Conservation (phyloP, 2,329 filamentous ascomycete species). For the Penicillium rolfsii region DNA sequence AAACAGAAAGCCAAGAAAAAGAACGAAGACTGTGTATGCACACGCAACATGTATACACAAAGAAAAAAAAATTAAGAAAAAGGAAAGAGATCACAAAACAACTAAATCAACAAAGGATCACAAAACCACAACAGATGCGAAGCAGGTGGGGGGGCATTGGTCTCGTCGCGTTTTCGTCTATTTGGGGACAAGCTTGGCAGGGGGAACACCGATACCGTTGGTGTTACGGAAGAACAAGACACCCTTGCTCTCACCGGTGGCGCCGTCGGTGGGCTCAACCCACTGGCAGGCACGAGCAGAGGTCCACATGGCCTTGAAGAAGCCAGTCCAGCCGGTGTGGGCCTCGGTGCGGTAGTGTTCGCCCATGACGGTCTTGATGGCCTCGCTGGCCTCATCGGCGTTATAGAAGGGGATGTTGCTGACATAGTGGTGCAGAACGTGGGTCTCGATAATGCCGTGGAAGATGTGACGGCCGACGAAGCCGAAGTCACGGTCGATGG, state of each 20-base stretch:
- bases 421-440: constrained; percentile 97
- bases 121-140: constrained; percentile 14
- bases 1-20: not conserved
- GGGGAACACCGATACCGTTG: constrained; percentile 76
- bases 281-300: constrained; percentile 89
- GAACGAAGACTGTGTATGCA: constrained; percentile 11
- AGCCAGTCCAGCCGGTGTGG: constrained; percentile 75
- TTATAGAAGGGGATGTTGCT: constrained; percentile 96
- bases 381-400: constrained; percentile 90
- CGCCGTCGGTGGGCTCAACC: constrained; percentile 88
- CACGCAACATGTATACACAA: constrained; percentile 18
- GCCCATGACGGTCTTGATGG: constrained; percentile 95
- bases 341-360: constrained; percentile 87
- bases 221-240: constrained; percentile 95
- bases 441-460: constrained; percentile 96
- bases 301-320: constrained; percentile 80
- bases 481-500: constrained; percentile 95
- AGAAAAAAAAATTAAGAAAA: constrained; percentile 7
- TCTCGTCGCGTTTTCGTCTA: constrained; percentile 27
- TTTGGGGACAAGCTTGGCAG: constrained; percentile 47
- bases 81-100: constrained; percentile 4
- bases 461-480: constrained; percentile 89
- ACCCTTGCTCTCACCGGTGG: constrained; percentile 77
- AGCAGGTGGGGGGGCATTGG: constrained; percentile 1
- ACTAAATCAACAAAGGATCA: constrained; percentile 8